These are phyloP conservation scores for Blastobotrys illinoisensis DNA, from an alignment of 1,139 yeast species.

Conservation along the genomic window DNA sequence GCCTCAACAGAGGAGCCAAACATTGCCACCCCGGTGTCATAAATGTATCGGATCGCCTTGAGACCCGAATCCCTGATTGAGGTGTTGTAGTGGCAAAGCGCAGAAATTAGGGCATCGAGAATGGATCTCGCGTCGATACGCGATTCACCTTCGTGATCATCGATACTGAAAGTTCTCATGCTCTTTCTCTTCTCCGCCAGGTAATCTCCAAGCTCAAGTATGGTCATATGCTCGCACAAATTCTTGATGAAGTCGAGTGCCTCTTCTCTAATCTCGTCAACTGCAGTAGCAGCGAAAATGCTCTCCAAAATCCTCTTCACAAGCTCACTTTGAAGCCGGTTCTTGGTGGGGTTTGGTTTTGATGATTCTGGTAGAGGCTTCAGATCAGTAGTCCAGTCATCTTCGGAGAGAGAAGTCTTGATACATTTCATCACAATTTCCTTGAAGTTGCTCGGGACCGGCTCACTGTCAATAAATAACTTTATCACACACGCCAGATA, in stretches of 20 bases:
- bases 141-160: slow-evolving; percentile 73
- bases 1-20: slow-evolving; percentile 66
- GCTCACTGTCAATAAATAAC: slow-evolving; percentile 61
- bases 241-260: slow-evolving; percentile 59
- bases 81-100: slow-evolving; percentile 71
- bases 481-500: slow-evolving; percentile 63
- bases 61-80: slow-evolving; percentile 70
- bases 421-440: slow-evolving; percentile 42
- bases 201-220: slow-evolving; percentile 70
- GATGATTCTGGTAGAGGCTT: slow-evolving; percentile 8
- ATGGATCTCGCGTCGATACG: slow-evolving; percentile 65
- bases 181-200: slow-evolving; percentile 65
- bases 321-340: slow-evolving; percentile 55
- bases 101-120: slow-evolving; percentile 69
- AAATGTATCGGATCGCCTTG: slow-evolving; percentile 57
- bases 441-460: slow-evolving; percentile 54
- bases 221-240: slow-evolving; percentile 70
- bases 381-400: slow-evolving; percentile 26
- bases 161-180: slow-evolving; percentile 65
- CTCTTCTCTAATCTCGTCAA: slow-evolving; percentile 67
- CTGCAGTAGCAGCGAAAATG: slow-evolving; percentile 67
- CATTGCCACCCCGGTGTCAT: slow-evolving; percentile 54
- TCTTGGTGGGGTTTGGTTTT: slow-evolving; percentile 32
- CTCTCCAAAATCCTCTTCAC: slow-evolving; percentile 57
- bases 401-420: slow-evolving; percentile 46